Conservation (phyloP, 2,329 filamentous ascomycete genomes). For the Colletotrichum gloeosporioides region DNA sequence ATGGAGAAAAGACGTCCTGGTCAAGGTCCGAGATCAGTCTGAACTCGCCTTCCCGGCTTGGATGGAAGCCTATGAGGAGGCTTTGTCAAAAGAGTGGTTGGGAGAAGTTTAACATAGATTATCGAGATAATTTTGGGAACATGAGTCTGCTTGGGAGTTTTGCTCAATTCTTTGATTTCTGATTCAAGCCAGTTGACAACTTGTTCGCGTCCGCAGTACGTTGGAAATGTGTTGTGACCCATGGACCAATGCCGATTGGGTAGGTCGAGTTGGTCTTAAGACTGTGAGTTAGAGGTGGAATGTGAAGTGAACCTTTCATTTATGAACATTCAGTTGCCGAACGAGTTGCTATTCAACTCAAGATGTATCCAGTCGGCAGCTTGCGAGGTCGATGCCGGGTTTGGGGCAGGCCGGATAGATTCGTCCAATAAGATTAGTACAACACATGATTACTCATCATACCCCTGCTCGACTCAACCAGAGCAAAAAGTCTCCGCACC, state of each 20-base stretch:
- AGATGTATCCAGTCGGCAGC: neutral
- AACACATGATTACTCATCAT: neutral
- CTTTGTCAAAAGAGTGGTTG: neutral
- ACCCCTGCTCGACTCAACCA: neutral
- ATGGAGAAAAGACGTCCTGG: neutral
- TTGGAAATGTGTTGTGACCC: neutral
- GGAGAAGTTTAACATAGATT: neutral
- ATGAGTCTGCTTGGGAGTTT: no score
- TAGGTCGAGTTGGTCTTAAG: no score
- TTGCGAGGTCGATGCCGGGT: neutral
- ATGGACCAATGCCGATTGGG: neutral
- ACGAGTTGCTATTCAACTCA: neutral
- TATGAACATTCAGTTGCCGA: neutral
- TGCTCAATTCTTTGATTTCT: no score
- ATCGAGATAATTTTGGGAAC: neutral
- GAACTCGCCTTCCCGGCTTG: neutral
- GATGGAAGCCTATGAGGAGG: neutral
- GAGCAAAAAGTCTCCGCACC: neutral
- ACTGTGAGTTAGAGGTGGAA: no score
- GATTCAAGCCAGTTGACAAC: no score
- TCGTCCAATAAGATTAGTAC: neutral
- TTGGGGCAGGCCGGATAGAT: neutral
- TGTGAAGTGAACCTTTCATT: neutral
- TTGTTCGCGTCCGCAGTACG: neutral
- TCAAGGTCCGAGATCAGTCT: neutral